Evolutionary conservation across 2,329 filamentous ascomycete species (phyloP).

Genomic region (Colletotrichum scovillei): DNA sequence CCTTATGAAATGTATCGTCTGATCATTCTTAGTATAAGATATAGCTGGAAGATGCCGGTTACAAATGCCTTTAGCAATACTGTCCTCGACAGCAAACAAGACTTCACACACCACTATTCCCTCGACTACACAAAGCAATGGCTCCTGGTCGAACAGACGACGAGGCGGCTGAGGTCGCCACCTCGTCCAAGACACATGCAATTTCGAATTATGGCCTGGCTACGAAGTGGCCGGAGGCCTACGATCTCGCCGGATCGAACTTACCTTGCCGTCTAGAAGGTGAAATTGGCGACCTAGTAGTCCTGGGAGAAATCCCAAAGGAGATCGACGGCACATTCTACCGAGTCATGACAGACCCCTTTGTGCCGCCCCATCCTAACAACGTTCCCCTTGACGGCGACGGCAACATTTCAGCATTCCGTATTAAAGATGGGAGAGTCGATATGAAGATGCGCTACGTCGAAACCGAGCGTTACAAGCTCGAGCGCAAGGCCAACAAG

Average conservation of each 20-base stretch:
- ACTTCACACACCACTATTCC: not conserved
- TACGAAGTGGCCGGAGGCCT: constrained; percentile 4
- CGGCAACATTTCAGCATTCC: constrained; percentile 51
- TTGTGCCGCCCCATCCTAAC: constrained; percentile 45
- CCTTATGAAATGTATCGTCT: not conserved
- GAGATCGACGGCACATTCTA: constrained; percentile 41
- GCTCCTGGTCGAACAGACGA: not conserved
- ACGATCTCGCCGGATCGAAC: constrained; percentile 4
- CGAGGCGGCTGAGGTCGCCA: not conserved
- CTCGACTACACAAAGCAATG: not conserved
- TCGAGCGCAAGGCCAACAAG: constrained; percentile 49
- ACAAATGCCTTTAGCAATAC: not conserved
- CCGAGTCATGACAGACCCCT: constrained; percentile 55
- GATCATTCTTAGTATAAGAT: not conserved
- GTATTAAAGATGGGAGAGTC: constrained; percentile 45
- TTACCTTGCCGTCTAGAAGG: constrained; percentile 26
- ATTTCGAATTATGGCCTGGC: not conserved
- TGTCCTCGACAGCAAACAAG: not conserved
- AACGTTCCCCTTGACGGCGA: constrained; percentile 54
- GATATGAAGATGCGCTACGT: constrained; percentile 51
- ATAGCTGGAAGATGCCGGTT: not conserved
- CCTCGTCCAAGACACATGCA: not conserved
- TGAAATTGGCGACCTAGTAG: constrained; percentile 31
- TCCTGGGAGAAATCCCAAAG: constrained; percentile 38
- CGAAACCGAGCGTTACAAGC: constrained; percentile 51